These are phyloP conservation scores for Corynespora cassiicola DNA, from an alignment of 2,329 filamentous ascomycete species.

Conservation along the genomic window DNA sequence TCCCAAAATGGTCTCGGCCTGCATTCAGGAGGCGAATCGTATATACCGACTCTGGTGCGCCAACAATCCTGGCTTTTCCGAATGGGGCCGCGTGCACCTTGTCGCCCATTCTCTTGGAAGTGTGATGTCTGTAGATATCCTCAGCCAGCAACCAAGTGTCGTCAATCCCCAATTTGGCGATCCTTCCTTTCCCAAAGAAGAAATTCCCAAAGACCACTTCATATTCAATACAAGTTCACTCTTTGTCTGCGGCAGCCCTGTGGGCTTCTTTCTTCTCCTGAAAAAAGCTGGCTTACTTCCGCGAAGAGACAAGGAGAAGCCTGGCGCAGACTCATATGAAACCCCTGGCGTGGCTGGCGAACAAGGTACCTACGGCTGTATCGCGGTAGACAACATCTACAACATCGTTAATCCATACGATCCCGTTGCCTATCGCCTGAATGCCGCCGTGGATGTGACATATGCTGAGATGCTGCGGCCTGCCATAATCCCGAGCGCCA, in stretches of 20 bases:
- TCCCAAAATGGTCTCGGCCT: slow-evolving; percentile 88
- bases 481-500: slow-evolving; percentile 78
- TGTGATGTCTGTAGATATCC: slow-evolving; percentile 90
- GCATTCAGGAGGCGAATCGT: slow-evolving; percentile 89
- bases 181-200: slow-evolving; percentile 47
- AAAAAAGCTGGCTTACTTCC: slow-evolving; percentile 77
- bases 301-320: slow-evolving; percentile 76
- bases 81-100: slow-evolving; percentile 84
- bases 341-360: slow-evolving; percentile 72
- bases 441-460: slow-evolving; percentile 82
- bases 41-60: slow-evolving; percentile 95
- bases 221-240: slow-evolving; percentile 92
- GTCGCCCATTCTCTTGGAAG: slow-evolving; percentile 94
- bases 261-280: slow-evolving; percentile 89
- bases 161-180: slow-evolving; percentile 57
- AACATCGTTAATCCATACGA: slow-evolving; percentile 83
- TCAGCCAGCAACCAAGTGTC: slow-evolving; percentile 84
- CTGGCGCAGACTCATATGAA: slow-evolving; percentile 68
- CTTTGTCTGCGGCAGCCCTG: slow-evolving; percentile 88
- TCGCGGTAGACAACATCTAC: slow-evolving; percentile 95
- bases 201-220: slow-evolving; percentile 65
- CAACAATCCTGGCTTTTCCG: slow-evolving; percentile 87
- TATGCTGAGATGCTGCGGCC: slow-evolving; percentile 80
- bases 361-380: slow-evolving; percentile 81
- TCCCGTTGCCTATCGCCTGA: slow-evolving; percentile 89